Percentiles rank a stretch among this genome's conserved stretches.
phyloP scores from a whole-genome alignment of 2,329 filamentous ascomycete species.

The Diaporthe capsici region DNA sequence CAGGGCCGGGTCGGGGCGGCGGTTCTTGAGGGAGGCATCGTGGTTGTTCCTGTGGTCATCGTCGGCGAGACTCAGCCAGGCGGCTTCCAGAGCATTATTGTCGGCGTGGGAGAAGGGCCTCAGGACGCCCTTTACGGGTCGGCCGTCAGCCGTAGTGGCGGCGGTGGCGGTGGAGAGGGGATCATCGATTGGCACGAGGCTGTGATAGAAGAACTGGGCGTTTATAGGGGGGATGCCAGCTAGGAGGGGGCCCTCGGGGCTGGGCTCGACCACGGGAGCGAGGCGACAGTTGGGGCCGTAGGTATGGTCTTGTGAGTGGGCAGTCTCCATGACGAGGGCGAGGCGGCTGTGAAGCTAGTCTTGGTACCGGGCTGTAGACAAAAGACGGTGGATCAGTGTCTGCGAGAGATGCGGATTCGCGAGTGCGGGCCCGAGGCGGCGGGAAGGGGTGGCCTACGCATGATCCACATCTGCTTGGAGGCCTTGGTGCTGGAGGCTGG shows the following conservation, averaged over 20 bases:
- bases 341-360: background rate
- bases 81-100: conserved; percentile 83
- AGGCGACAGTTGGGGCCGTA: conserved; percentile 72
- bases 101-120: conserved; percentile 85
- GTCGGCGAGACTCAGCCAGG: conserved; percentile 77
- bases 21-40: conserved; percentile 52
- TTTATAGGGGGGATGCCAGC: conserved; percentile 71
- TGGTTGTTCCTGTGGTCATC: conserved; percentile 65
- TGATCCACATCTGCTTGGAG: background rate
- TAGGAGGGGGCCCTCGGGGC: conserved; percentile 51
- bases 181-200: conserved; percentile 87
- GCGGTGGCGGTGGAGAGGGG: conserved; percentile 77
- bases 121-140: conserved; percentile 71
- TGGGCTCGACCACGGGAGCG: conserved; percentile 60
- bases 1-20: conserved; percentile 51
- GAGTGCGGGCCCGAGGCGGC: background rate
- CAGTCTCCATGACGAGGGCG: conserved; percentile 23
- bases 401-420: background rate
- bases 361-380: background rate
- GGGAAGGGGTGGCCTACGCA: background rate
- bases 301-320: conserved; percentile 60
- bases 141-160: conserved; percentile 63
- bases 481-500: background rate
- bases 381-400: background rate
- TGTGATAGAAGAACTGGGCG: conserved; percentile 89